phyloP scores from a whole-genome alignment of 768 basidiomycete genomes.

The Mycena latifolia region DNA sequence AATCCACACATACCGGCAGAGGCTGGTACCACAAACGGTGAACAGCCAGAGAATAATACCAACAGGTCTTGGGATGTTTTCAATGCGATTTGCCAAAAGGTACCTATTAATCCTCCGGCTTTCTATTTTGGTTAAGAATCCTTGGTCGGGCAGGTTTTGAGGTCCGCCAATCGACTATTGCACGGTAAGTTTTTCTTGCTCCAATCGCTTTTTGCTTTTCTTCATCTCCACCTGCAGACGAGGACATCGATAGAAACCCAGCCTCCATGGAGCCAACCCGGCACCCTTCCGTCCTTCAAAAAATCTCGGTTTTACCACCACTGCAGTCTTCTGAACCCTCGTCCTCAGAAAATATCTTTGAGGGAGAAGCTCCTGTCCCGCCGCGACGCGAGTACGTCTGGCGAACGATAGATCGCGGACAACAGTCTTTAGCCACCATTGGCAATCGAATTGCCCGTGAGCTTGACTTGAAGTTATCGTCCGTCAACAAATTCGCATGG shows the following conservation, averaged over 20 bases:
- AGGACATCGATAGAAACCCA: too few relatives aligned
- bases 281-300: too few relatives aligned
- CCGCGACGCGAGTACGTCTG: conserved; percentile 11
- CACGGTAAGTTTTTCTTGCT: too few relatives aligned
- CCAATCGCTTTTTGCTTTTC: too few relatives aligned
- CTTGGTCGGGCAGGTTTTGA: background rate
- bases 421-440: conserved; percentile 7
- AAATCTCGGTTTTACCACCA: too few relatives aligned
- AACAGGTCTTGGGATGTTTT: conserved; percentile 10
- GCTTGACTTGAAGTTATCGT: background rate
- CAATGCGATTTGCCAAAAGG: conserved; percentile 9
- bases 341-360: too few relatives aligned
- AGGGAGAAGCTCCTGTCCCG: background rate
- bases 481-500: background rate
- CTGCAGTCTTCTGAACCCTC: too few relatives aligned
- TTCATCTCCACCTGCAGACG: too few relatives aligned
- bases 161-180: background rate
- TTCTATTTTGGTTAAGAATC: background rate
- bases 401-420: background rate
- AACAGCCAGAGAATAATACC: background rate
- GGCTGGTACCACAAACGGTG: background rate
- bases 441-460: background rate
- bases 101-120: background rate
- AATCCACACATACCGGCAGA: background rate
- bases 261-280: too few relatives aligned